Evolutionary conservation across 352 stramenopile genomes (phyloP), one percentile per base, ranked within the genome.

Genomic region (Peronospora farinosa): DNA sequence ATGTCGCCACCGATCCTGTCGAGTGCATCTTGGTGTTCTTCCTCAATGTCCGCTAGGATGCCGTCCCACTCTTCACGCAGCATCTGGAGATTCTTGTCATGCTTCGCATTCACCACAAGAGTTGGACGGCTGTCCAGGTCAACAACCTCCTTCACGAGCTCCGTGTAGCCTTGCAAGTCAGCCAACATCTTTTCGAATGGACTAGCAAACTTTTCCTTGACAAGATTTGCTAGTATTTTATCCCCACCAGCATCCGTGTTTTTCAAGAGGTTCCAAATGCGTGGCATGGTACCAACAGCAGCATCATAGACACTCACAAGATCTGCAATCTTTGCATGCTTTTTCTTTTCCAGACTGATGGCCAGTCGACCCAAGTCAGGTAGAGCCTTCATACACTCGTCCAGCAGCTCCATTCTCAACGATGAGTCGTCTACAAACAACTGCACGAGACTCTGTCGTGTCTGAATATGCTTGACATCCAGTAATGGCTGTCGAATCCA

Each of bases 401-500:
- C 81, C 27, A 95, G 59, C 12, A 97, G 61, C 54, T 93, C 82
- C 65, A 95, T 91, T 21, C 87, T 83, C 17, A 95, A 53, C 0
- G 77, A 84, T 10, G 76, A 63, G 11, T 97, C 78, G 37, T 98
- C 74, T 12, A 98, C 78, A 61, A 98, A 95, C 17, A 86, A 63
- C 35, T 88, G 78, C 5, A 99, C 95, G 10, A 96, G 59, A 49
- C 96, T 80, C 54, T 98, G 93, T 25, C 96, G 83, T 21, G 63
- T 63, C 16, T 78, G 51, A 54, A 99, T 98, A 13, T 75, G 57
- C 7, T 67, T 54, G 1, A 95, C 60, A 51, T 98, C 72, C 0
- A 97, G 60, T 16, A 98, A 75, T 16, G 97, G 97, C 69, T 98
- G 95, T 39, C 94, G 77, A 42, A 99, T 88, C 96, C 96, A 99